Conservation (phyloP, 768 basidiomycete genomes). For the Leccinum rimulosum region DNA sequence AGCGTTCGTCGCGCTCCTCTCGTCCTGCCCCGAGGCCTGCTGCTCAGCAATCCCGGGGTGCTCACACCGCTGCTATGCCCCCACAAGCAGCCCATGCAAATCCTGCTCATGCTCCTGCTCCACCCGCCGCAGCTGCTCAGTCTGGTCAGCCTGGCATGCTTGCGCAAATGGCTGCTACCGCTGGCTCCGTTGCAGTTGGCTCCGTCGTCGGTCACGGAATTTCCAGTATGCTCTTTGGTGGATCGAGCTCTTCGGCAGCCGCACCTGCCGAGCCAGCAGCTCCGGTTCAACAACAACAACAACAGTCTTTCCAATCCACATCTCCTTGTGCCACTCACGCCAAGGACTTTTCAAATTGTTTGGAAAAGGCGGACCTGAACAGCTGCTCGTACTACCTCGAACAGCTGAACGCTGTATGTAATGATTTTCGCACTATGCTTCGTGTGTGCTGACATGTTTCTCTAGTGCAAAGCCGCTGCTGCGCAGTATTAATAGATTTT, state of each 20-base stretch:
- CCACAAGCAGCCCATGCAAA: constrained; percentile 42
- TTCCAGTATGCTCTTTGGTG: constrained; percentile 86
- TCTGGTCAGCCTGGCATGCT: constrained; percentile 68
- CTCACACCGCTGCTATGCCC: constrained; percentile 50
- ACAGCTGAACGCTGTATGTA: constrained; percentile 80
- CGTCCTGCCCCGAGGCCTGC: constrained; percentile 55
- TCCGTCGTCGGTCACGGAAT: constrained; percentile 90
- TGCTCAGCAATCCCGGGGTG: constrained; percentile 43
- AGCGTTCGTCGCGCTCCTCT: constrained; percentile 81
- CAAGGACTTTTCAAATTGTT: constrained; percentile 84
- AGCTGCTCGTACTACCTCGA: constrained; percentile 87
- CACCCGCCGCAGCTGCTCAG: constrained; percentile 36
- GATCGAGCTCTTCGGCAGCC: constrained; percentile 40
- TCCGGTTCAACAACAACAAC: constrained; percentile 44
- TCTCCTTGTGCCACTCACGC: constrained; percentile 75
- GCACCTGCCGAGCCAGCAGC: constrained; percentile 45
- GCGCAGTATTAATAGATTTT: constrained; percentile 45
- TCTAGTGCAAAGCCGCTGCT: constrained; percentile 75
- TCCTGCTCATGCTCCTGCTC: constrained; percentile 40
- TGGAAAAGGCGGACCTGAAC: constrained; percentile 76
- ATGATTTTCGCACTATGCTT: background rate
- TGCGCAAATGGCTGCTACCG: constrained; percentile 85
- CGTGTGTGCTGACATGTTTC: constrained; percentile 6
- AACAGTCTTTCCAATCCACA: constrained; percentile 37
- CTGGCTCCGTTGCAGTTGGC: constrained; percentile 86